phyloP scores from a whole-genome alignment of 164 flowering plant genomes.

The Vitis vinifera region DNA sequence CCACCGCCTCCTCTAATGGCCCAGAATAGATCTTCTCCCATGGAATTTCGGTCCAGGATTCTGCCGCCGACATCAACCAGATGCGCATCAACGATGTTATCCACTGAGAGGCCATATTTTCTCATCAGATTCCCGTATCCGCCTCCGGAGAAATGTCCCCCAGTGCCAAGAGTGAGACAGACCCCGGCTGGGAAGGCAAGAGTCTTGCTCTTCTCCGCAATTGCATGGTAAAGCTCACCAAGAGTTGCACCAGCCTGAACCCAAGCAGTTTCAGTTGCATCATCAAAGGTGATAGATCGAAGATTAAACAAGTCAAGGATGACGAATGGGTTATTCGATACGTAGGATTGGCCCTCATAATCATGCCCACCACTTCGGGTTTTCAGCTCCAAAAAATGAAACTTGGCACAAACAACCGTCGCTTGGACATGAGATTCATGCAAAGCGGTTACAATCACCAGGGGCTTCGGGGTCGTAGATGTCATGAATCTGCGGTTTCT shows the following conservation, averaged over 20 bases:
- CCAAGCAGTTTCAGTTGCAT: slow-evolving; percentile 26
- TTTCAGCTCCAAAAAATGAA: slow-evolving; percentile 21
- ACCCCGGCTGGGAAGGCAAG: slow-evolving; percentile 37
- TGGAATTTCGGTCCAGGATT: slow-evolving; percentile 26
- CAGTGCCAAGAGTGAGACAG: slow-evolving; percentile 32
- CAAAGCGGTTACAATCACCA: slow-evolving; percentile 27
- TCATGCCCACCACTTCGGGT: slow-evolving; percentile 35
- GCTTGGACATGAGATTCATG: slow-evolving; percentile 23
- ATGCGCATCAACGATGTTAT: slow-evolving; percentile 32
- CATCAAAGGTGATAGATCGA: slow-evolving; percentile 9
- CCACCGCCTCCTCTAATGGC: slow-evolving; percentile 51
- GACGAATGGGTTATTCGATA: slow-evolving; percentile 20
- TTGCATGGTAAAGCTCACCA: slow-evolving; percentile 34
- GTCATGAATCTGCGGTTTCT: slow-evolving; percentile 20
- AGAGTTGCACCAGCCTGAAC: slow-evolving; percentile 35
- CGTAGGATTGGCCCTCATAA: slow-evolving; percentile 35
- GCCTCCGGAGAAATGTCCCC: slow-evolving; percentile 41
- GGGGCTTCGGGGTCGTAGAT: slow-evolving; percentile 18
- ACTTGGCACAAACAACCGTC: slow-evolving; percentile 19
- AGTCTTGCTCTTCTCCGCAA: slow-evolving; percentile 17
- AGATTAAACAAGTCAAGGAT: slow-evolving; percentile 26
- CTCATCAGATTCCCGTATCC: slow-evolving; percentile 29
- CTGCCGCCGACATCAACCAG: slow-evolving; percentile 26
- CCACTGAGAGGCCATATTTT: slow-evolving; percentile 33
- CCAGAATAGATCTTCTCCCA: slow-evolving; percentile 51